These are phyloP conservation scores for Candolleomyces eurysporus DNA, from an alignment of 768 basidiomycete species.

Conservation along the genomic window DNA sequence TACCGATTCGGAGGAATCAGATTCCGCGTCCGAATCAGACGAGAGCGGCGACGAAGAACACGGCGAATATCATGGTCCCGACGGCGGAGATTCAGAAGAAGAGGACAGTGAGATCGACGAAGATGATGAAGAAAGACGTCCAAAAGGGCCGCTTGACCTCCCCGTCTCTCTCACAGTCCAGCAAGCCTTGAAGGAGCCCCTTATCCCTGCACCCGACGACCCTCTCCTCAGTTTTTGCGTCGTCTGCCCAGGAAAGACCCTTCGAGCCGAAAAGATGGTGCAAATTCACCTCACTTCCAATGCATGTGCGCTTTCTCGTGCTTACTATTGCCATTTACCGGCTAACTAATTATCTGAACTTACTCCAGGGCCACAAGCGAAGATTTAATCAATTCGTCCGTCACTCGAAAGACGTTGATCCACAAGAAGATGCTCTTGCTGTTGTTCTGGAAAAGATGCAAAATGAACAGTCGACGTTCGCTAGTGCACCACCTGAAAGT, in stretches of 20 bases:
- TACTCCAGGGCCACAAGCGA: constrained; percentile 58
- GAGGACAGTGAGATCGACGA: constrained; percentile 12
- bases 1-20: constrained; percentile 73
- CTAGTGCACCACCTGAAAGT: constrained; percentile 10
- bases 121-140: constrained; percentile 20
- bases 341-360: constrained; percentile 6
- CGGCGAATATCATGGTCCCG: constrained; percentile 10
- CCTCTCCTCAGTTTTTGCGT: constrained; percentile 60
- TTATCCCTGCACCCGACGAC: constrained; percentile 57
- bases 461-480: constrained; percentile 24
- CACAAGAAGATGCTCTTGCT: constrained; percentile 47
- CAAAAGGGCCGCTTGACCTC: constrained; percentile 14
- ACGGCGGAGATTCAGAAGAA: constrained; percentile 14
- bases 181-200: constrained; percentile 60
- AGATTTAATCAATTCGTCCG: constrained; percentile 51
- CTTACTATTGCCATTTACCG: constrained; percentile 5
- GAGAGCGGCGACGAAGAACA: constrained; percentile 19
- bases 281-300: constrained; percentile 58
- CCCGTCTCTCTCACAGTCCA: constrained; percentile 44
- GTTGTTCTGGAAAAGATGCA: constrained; percentile 29
- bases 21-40: constrained; percentile 43
- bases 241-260: constrained; percentile 69
- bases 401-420: constrained; percentile 37
- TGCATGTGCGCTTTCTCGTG: constrained; percentile 45
- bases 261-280: constrained; percentile 59